Evolutionary conservation across 768 basidiomycete species (phyloP), one percentile per base, ranked within the genome.

Genomic region (Tricholoma sp.): DNA sequence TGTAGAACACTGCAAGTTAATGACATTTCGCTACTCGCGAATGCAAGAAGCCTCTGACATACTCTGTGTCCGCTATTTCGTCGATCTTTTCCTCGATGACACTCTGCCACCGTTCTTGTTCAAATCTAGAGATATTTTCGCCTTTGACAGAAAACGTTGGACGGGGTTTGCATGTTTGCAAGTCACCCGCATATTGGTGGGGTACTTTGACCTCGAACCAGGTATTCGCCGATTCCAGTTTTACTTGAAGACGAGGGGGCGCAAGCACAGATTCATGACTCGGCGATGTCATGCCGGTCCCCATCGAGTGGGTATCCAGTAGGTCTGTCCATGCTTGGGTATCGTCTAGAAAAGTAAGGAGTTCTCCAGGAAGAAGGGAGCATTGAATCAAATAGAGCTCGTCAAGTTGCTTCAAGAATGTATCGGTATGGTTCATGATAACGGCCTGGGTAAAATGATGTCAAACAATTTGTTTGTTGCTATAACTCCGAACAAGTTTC

Each of bases 351-450:
- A 85, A 83, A 0, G 66, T 52, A 45, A 86, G 64, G 3, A 63
- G 29, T 72, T 91, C 88, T 5, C 75, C 79, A 0, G 85, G 84
- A 10, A 91, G 74, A 1, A 90, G 76, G 0, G 87, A 87, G 35
- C 77, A 82, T 55, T 70, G 72, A 22, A 91, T 78, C 37, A 90
- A 71, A 47, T 82, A 76, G 0, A 89, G 67, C 63, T 90, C 86
- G 66, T 82, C 73, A 1, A 78, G 58, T 24, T 69, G 66, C 43
- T 35, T 39, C 5, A 22, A 45, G 4, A 58, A 50, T 18, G 43
- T 22, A 34, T 32, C 51, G 10, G 31, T 8, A 35, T 1, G 39
- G 10, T 19, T 18, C 39, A 41, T 41, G 3, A 41, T n/a, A n/a
- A n/a, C n/a, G n/a, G n/a, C n/a, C n/a, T n/a, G n/a, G n/a, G n/a